phyloP scores from a whole-genome alignment of 768 basidiomycete species.

The Cystobasidium tubakii region DNA sequence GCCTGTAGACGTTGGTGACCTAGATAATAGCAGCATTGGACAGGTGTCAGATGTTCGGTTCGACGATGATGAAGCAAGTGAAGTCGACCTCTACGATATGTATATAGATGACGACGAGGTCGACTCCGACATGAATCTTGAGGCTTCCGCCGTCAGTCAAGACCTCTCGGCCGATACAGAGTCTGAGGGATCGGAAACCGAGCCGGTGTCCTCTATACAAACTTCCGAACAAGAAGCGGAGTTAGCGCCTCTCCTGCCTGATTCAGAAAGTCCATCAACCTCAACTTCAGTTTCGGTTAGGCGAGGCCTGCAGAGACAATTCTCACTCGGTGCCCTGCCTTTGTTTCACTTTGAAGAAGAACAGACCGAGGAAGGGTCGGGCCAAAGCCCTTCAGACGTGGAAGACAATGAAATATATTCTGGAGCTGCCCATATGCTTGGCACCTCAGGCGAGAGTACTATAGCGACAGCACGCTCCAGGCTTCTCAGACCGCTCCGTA shows the following conservation, averaged over 20 bases:
- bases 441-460: neutral
- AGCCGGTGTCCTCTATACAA: neutral
- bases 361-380: neutral
- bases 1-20: neutral
- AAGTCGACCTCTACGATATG: neutral
- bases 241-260: neutral
- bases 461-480: neutral
- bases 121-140: neutral
- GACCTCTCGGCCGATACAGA: too few species aligned
- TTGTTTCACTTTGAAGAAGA: conserved; percentile 11
- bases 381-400: neutral
- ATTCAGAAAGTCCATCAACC: neutral
- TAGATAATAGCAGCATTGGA: neutral
- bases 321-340: conserved; percentile 10
- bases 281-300: neutral
- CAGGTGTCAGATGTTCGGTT: neutral
- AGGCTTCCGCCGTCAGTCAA: too few species aligned
- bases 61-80: neutral
- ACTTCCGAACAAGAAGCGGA: neutral
- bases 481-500: neutral
- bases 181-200: neutral
- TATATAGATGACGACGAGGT: neutral
- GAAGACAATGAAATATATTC: neutral
- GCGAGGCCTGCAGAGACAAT: neutral
- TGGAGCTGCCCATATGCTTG: neutral